Evolutionary conservation across 306 rosid species (phyloP).

Genomic region (Biancaea sappan): DNA sequence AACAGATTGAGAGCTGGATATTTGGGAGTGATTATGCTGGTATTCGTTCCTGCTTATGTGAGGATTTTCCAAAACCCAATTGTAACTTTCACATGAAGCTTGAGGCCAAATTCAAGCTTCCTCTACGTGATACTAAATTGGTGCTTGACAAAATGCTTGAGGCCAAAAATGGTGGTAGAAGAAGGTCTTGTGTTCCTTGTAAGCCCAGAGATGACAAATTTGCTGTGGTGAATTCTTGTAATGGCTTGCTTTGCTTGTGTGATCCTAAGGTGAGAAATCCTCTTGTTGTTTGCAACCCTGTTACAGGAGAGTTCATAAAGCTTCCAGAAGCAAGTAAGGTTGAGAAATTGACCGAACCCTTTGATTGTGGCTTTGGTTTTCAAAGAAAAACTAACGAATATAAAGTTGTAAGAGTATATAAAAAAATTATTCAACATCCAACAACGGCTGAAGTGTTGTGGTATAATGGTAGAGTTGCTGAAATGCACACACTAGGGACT

Average conservation of each 20-base stretch:
- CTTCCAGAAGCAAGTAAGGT: conserved; percentile 1
- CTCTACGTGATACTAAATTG: conserved; percentile 23
- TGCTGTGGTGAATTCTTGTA: conserved; percentile 26
- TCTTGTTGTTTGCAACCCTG: conserved; percentile 35
- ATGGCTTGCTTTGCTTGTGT: conserved; percentile 36
- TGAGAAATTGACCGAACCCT: not conserved
- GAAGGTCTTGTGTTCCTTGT: not conserved
- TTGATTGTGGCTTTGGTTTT: conserved; percentile 13
- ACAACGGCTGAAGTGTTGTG: too few species aligned
- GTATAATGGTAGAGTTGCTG: not conserved
- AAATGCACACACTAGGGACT: conserved; percentile 21
- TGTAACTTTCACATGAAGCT: not conserved
- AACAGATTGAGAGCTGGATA: not conserved
- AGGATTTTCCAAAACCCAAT: not conserved
- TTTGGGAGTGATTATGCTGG: not conserved
- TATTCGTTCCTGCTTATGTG: not conserved
- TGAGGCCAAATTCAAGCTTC: conserved; percentile 28
- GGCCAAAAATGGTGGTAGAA: not conserved
- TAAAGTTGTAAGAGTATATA: not conserved
- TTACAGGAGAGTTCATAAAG: conserved; percentile 25
- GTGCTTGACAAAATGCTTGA: not conserved
- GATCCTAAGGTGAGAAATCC: not conserved
- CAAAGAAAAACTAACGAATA: not conserved
- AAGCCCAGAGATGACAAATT: conserved; percentile 6
- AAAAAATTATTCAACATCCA: too few species aligned